Conservation (phyloP, 2,329 filamentous ascomycete genomes). For the Coniosporium tulheliwenetii region DNA sequence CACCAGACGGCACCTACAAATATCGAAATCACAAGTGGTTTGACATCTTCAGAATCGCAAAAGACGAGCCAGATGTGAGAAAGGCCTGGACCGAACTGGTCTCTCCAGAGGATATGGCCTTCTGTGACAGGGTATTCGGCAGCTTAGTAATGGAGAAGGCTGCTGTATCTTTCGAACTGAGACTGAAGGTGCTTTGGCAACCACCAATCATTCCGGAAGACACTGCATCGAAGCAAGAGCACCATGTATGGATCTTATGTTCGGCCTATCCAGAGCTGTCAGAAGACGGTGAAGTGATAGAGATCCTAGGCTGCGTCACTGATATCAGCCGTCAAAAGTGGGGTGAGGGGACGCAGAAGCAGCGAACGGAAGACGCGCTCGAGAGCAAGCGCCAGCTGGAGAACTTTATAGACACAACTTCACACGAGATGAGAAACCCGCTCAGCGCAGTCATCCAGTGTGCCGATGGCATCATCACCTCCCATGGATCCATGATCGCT, state of each 20-base stretch:
- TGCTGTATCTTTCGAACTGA: slow-evolving; percentile 20
- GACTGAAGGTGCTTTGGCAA: slow-evolving; percentile 19
- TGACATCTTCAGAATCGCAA: slow-evolving; percentile 14
- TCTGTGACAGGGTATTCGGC: slow-evolving; percentile 15
- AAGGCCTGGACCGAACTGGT: slow-evolving; percentile 11
- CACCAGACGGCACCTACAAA: slow-evolving; percentile 16
- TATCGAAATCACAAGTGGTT: slow-evolving; percentile 26
- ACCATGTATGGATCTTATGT: slow-evolving; percentile 15
- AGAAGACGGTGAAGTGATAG: slow-evolving; percentile 11
- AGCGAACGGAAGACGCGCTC: slow-evolving; percentile 17
- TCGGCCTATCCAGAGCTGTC: slow-evolving; percentile 16
- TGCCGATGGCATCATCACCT: slow-evolving; percentile 25
- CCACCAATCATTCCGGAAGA: slow-evolving; percentile 4
- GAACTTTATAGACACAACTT: slow-evolving; percentile 23
- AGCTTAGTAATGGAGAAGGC: slow-evolving; percentile 15
- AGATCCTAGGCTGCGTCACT: slow-evolving; percentile 16
- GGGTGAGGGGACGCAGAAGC: slow-evolving; percentile 12
- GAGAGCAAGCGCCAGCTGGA: slow-evolving; percentile 19
- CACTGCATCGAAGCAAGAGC: neutral
- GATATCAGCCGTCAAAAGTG: slow-evolving; percentile 18
- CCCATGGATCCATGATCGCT: slow-evolving; percentile 9
- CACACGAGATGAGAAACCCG: slow-evolving; percentile 31
- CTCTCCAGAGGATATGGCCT: slow-evolving; percentile 18
- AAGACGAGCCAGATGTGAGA: slow-evolving; percentile 7
- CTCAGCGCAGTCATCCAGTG: slow-evolving; percentile 27